phyloP scores from a whole-genome alignment of 257 asterid species.

The Solanum bulbocastanum region DNA sequence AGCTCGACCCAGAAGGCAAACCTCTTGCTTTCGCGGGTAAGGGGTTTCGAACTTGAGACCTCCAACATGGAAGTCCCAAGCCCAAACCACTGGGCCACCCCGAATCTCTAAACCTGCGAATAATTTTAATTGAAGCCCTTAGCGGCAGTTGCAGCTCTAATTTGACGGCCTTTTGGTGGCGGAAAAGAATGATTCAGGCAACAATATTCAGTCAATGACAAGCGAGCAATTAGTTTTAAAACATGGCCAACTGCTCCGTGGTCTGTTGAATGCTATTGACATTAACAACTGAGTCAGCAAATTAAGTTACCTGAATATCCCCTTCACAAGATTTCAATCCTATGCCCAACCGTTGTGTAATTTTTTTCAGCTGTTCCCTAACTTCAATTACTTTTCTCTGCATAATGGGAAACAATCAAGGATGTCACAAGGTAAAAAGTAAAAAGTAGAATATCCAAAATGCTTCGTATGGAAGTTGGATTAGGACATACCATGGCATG shows the following conservation, averaged over 20 bases:
- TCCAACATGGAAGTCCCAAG: too few relatives aligned
- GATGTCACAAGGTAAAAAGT: not conserved
- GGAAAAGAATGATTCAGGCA: not conserved
- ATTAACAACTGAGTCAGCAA: not conserved
- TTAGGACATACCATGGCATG: conserved; percentile 71
- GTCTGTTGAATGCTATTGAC: not conserved
- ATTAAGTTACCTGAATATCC: conserved; percentile 47
- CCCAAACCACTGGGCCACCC: too few relatives aligned
- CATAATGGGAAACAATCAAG: not conserved
- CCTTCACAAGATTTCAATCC: conserved; percentile 75
- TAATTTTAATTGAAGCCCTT: not conserved
- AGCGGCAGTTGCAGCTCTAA: not conserved
- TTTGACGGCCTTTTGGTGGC: not conserved
- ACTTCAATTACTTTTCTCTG: conserved; percentile 79
- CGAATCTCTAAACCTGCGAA: not conserved
- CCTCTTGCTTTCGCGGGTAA: too few relatives aligned
- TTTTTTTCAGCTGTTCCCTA: conserved; percentile 71
- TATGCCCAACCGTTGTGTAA: conserved; percentile 69
- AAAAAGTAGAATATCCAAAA: not conserved
- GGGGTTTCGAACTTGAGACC: too few relatives aligned
- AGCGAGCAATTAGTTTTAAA: not conserved
- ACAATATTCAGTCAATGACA: not conserved
- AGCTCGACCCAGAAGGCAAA: too few relatives aligned
- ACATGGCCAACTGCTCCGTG: not conserved
- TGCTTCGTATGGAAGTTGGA: not conserved